Base-by-base conservation (phyloP, 108 stramenopile species). In the Cylindrotheca closterium region DNA sequence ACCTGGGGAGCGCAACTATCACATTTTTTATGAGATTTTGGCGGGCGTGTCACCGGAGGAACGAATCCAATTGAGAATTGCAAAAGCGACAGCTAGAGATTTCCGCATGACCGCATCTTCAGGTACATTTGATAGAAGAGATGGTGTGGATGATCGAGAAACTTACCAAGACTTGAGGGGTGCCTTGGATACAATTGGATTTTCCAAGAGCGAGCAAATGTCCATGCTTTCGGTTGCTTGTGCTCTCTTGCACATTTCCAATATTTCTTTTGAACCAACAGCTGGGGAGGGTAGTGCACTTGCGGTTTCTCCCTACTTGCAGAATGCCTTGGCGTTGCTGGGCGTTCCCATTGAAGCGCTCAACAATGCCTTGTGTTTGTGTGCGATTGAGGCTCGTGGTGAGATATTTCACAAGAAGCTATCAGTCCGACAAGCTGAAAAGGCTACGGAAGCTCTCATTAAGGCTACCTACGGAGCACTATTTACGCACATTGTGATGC, bases 21-120 rank as follows among this genome's bases (percentile, higher is more conserved):
- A 97, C 63, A 79, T 97, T n/a, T 96, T 97, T 74, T 97, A 97
- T 67, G 89, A 95, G 68, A 65, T 93, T 8, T 60, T 88, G 49
- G 74, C 70, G 12, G 91, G 82, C 0, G 55, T 81, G 18, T 30
- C 77, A 5, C 74, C 61, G 45, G 24, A 57, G 17, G 77, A 85
- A 47, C 77, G 75, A 25, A 31, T 70, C 42, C 37, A 58, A 22
- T 55, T 89, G 29, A 17, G 60, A 30, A 82, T 88, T 63, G 73
- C 69, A 19, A 75, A 58, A 59, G 49, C 29, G 30, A 66, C 74
- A 26, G 78, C 72, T 17, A 47, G 65, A 18, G 86, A 89, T 63
- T 93, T 93, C 58, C 75, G 60, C 18, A 87, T 86, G 81, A 90
- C 84, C 21, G 62, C 74, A 22, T 63, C 56, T 27, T 91, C 87